phyloP scores from a whole-genome alignment of 1,284 basidiomycete genomes.

The Naganishia albida region DNA sequence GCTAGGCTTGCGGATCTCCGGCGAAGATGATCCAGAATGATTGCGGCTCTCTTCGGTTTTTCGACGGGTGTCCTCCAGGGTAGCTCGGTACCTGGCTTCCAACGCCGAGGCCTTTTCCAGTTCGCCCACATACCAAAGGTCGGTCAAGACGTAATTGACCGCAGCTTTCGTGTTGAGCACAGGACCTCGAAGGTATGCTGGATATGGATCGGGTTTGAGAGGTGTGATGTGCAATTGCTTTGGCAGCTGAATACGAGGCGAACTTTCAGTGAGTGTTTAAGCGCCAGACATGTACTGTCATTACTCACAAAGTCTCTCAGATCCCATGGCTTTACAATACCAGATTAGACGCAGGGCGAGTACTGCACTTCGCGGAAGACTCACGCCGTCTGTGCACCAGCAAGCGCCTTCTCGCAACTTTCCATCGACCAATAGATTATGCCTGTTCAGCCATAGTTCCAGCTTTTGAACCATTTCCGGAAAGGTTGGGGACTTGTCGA shows the following conservation, averaged over 20 bases:
- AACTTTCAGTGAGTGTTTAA: conserved; percentile 21
- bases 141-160: conserved; percentile 49
- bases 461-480: conserved; percentile 67
- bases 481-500: conserved; percentile 77
- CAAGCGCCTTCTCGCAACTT: conserved; percentile 46
- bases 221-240: conserved; percentile 54
- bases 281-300: conserved; percentile 11
- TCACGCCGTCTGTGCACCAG: conserved; percentile 60
- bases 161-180: conserved; percentile 53
- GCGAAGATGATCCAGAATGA: background rate
- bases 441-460: conserved; percentile 64
- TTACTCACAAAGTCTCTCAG: conserved; percentile 46
- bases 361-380: conserved; percentile 23
- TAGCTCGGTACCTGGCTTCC: conserved; percentile 23
- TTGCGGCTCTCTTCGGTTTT: conserved; percentile 10
- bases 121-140: conserved; percentile 58
- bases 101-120: conserved; percentile 10
- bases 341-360: background rate
- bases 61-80: conserved; percentile 20
- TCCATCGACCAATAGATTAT: conserved; percentile 52
- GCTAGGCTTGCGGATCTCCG: background rate
- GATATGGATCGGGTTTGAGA: conserved; percentile 37
- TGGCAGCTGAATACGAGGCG: conserved; percentile 41
- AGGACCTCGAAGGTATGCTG: conserved; percentile 47
- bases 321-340: conserved; percentile 45